These are phyloP conservation scores for Lyophyllum decastes DNA, from an alignment of 768 basidiomycete genomes.

Conservation along the genomic window DNA sequence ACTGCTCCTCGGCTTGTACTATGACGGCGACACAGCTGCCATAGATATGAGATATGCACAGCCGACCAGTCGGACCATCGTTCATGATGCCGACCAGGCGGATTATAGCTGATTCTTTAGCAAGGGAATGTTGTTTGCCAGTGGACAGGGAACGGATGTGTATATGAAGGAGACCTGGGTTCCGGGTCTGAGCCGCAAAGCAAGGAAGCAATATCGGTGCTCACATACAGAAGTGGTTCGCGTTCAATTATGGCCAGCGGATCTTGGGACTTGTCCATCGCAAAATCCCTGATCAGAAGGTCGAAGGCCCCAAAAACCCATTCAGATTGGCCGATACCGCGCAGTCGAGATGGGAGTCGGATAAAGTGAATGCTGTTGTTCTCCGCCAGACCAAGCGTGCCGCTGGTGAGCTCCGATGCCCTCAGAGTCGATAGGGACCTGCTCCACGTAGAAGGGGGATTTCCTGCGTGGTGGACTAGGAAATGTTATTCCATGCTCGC, in stretches of 20 bases:
- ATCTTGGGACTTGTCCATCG: slow-evolving; percentile 12
- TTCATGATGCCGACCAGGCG: neutral
- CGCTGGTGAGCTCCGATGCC: slow-evolving; percentile 9
- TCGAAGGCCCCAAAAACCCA: slow-evolving; percentile 7
- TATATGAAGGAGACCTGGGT: neutral
- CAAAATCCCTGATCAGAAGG: slow-evolving; percentile 11
- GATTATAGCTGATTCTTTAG: neutral
- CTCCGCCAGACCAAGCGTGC: slow-evolving; percentile 8
- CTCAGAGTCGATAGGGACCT: neutral
- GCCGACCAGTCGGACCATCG: slow-evolving; percentile 4
- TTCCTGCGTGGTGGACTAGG: no score
- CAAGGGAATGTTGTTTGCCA: slow-evolving; percentile 3
- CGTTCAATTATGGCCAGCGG: slow-evolving; percentile 2
- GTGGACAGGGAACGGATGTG: slow-evolving; percentile 8
- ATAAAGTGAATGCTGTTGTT: slow-evolving; percentile 10
- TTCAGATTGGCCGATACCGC: slow-evolving; percentile 7
- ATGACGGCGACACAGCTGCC: slow-evolving; percentile 5
- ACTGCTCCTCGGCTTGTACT: neutral
- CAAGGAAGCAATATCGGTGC: neutral
- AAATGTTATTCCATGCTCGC: no score
- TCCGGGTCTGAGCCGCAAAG: neutral
- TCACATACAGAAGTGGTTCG: no score
- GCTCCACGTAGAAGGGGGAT: neutral
- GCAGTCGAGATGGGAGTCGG: slow-evolving; percentile 7
- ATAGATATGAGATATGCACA: slow-evolving; percentile 14